Conservation (phyloP, 495 filamentous ascomycete species). For the Hyaloscypha bicolor region DNA sequence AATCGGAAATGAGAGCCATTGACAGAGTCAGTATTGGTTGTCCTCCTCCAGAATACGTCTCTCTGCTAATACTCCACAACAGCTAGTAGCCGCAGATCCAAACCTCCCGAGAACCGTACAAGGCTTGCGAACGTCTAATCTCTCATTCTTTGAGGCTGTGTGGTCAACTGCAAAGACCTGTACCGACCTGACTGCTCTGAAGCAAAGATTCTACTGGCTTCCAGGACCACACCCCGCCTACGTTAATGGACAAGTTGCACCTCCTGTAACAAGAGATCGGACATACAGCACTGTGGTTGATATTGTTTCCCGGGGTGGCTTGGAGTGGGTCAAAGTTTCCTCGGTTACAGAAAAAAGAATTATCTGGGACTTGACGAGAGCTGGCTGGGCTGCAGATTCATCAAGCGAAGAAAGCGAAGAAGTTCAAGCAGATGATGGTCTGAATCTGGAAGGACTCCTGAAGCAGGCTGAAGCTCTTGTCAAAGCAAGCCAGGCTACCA, state of each 20-base stretch:
- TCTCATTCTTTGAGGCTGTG: constrained; percentile 58
- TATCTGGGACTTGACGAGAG: constrained; percentile 61
- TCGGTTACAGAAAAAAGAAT: constrained; percentile 58
- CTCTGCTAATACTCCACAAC: constrained; percentile 1
- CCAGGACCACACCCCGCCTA: constrained; percentile 1
- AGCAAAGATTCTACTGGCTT: constrained; percentile 59
- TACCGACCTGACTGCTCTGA: constrained; percentile 50
- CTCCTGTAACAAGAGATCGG: constrained; percentile 12
- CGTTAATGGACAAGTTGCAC: constrained; percentile 18
- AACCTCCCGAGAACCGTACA: constrained; percentile 37
- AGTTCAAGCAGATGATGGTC: constrained; percentile 42
- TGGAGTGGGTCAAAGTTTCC: constrained; percentile 59
- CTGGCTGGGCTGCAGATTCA: constrained; percentile 47
- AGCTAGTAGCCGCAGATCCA: constrained; percentile 15
- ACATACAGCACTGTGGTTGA: constrained; percentile 46
- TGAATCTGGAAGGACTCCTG: constrained; percentile 51
- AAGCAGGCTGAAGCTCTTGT: constrained; percentile 57
- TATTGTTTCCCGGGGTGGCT: constrained; percentile 55
- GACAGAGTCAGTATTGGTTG: constrained; percentile 43
- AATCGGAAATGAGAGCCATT: constrained; percentile 51
- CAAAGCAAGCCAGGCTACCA: constrained; percentile 53
- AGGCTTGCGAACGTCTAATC: constrained; percentile 57
- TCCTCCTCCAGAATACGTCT: not conserved
- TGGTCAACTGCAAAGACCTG: constrained; percentile 54
- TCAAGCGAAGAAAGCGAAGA: constrained; percentile 11